A percentile compares a stretch with the other conserved stretches of the same genome.
These are phyloP conservation scores for Piper longum DNA, from an alignment of 164 flowering plant genomes.

Conservation along the genomic window DNA sequence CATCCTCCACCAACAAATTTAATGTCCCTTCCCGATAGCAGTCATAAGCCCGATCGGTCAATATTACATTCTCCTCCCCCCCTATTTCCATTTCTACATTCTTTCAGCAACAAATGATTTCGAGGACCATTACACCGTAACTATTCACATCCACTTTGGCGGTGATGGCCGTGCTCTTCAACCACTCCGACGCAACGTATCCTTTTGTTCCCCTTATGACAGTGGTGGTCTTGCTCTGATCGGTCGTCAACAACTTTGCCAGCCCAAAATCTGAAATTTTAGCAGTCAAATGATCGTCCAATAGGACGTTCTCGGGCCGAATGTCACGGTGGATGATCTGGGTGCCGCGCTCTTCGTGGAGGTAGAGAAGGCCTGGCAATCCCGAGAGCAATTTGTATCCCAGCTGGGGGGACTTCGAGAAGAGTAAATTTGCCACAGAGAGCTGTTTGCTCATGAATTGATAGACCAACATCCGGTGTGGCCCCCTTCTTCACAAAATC, in stretches of 20 bases:
- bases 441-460: slow-evolving; percentile 16
- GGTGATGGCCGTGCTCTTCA: slow-evolving; percentile 3
- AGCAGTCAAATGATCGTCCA: slow-evolving; percentile 8
- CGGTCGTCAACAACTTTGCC: slow-evolving; percentile 4
- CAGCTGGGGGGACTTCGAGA: slow-evolving; percentile 5
- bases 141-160: slow-evolving; percentile 7
- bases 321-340: slow-evolving; percentile 18
- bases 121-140: background rate
- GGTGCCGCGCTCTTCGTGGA: slow-evolving; percentile 16
- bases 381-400: slow-evolving; percentile 9
- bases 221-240: slow-evolving; percentile 2
- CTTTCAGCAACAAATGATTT: background rate
- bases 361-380: slow-evolving; percentile 15
- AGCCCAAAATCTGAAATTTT: slow-evolving; percentile 13
- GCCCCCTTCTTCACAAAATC: slow-evolving; percentile 7
- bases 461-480: slow-evolving; percentile 9
- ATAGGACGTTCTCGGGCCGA: slow-evolving; percentile 15
- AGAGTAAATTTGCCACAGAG: slow-evolving; percentile 10
- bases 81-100: background rate
- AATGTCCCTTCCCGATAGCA: background rate
- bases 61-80: background rate
- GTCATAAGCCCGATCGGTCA: background rate
- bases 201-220: slow-evolving; percentile 8
- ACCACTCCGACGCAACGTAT: slow-evolving; percentile 11
- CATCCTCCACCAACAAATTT: background rate